Evolutionary conservation across 108 stramenopile species (phyloP).

Genomic region (Cylindrotheca closterium): DNA sequence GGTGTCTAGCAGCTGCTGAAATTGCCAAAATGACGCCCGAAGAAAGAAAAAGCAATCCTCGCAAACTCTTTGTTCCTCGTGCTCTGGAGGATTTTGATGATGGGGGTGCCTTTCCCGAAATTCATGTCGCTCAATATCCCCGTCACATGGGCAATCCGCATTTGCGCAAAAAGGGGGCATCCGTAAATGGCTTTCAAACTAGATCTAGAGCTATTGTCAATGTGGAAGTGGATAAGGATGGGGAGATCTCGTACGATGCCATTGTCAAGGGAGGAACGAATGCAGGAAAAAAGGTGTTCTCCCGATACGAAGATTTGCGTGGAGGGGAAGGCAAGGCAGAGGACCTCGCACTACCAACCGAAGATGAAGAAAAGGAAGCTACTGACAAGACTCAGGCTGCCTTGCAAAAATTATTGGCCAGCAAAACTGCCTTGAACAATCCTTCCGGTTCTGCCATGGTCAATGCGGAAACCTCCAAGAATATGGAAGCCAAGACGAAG

Average conservation of each 20-base stretch:
- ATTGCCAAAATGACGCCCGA: conserved; percentile 59
- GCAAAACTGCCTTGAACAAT: conserved; percentile 84
- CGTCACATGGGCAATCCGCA: conserved; percentile 97
- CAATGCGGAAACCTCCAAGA: conserved; percentile 71
- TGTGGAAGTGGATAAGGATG: conserved; percentile 85
- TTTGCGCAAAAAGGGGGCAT: conserved; percentile 27
- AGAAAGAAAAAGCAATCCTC: conserved; percentile 50
- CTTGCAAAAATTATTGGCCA: conserved; percentile 69
- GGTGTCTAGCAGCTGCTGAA: conserved; percentile 66
- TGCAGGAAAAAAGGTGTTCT: conserved; percentile 84
- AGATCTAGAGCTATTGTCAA: conserved; percentile 78
- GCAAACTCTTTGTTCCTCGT: conserved; percentile 90
- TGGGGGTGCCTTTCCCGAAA: conserved; percentile 98
- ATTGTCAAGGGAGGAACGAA: conserved; percentile 95
- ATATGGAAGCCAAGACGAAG: conserved; percentile 81
- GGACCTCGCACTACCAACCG: conserved; percentile 87
- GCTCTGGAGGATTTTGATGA: conserved; percentile 91
- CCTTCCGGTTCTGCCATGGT: conserved; percentile 78
- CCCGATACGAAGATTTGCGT: conserved; percentile 80
- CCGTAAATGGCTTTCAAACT: conserved; percentile 2
- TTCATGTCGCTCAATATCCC: conserved; percentile 98
- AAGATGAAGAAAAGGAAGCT: conserved; percentile 84
- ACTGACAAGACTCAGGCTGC: conserved; percentile 89
- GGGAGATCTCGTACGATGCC: conserved; percentile 92
- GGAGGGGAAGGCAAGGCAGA: conserved; percentile 67